These are phyloP conservation scores for Penicillium sp. DNA, from an alignment of 2,329 filamentous ascomycete species.

Conservation along the genomic window DNA sequence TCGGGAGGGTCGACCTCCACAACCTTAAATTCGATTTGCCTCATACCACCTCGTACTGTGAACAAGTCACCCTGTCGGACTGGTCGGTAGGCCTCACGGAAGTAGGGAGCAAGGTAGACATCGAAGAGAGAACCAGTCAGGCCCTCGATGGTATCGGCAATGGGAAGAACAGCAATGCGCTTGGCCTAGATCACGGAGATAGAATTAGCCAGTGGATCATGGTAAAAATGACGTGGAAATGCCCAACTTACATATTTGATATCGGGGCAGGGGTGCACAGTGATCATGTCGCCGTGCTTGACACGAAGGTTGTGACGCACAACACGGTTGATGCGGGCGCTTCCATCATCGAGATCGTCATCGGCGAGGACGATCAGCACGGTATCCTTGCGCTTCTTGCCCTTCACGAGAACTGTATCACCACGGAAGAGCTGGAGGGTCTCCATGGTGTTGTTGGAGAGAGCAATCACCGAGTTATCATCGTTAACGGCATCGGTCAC, in stretches of 20 bases:
- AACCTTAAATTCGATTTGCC: constrained; percentile 99
- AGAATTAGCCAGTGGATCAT: constrained; percentile 21
- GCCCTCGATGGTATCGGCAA: constrained; percentile 96
- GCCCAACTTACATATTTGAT: constrained; percentile 93
- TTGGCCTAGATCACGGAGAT: constrained; percentile 67
- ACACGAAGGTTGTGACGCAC: constrained; percentile 97
- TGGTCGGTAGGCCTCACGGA: constrained; percentile 97
- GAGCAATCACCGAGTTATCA: constrained; percentile 98
- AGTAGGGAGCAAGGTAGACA: constrained; percentile 98
- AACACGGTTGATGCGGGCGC: constrained; percentile 95
- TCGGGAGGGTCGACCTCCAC: constrained; percentile 98
- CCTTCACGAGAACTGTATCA: constrained; percentile 95
- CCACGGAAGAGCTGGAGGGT: constrained; percentile 96
- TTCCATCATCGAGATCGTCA: constrained; percentile 96
- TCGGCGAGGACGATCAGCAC: constrained; percentile 96
- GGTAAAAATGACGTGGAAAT: background rate
- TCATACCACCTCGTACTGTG: constrained; percentile 96
- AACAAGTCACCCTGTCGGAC: constrained; percentile 97
- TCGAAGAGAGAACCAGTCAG: constrained; percentile 97
- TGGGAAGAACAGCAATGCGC: constrained; percentile 95
- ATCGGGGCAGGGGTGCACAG: constrained; percentile 94
- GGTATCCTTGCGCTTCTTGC: constrained; percentile 99
- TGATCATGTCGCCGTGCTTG: constrained; percentile 97
- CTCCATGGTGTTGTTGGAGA: constrained; percentile 99
- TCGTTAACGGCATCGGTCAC: constrained; percentile 98